phyloP scores from a whole-genome alignment of 2,329 filamentous ascomycete genomes.

The Zarea fungicola region DNA sequence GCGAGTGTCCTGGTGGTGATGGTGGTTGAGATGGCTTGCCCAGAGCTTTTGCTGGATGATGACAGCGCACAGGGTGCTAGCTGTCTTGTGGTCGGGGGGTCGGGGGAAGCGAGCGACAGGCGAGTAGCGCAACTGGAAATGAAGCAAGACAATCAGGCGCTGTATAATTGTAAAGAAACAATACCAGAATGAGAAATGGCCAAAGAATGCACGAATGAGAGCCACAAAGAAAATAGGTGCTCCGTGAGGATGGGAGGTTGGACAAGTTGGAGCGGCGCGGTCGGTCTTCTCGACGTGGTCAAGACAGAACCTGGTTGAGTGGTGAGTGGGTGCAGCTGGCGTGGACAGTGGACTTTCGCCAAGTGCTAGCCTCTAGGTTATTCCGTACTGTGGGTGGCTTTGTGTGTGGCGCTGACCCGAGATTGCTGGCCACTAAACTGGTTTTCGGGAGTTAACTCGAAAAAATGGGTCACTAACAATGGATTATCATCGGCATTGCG shows the following conservation, averaged over 20 bases:
- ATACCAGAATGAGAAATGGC: background rate
- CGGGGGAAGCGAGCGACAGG: background rate
- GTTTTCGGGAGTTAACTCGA: no score
- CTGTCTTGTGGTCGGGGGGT: constrained; percentile 2
- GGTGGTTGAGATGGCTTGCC: background rate
- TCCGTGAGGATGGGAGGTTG: background rate
- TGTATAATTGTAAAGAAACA: background rate
- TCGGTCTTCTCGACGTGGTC: background rate
- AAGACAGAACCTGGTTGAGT: no score
- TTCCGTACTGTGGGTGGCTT: background rate
- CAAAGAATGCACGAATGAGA: background rate
- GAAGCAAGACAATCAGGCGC: background rate
- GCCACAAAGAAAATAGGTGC: background rate
- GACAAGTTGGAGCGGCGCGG: constrained; percentile 3
- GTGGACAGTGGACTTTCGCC: no score
- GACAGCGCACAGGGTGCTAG: no score
- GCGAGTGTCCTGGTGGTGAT: background rate
- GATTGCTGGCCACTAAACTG: background rate
- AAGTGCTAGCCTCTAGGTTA: no score
- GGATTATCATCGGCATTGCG: no score
- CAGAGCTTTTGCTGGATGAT: no score
- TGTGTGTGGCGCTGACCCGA: constrained; percentile 5
- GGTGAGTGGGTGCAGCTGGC: no score
- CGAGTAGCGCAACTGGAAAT: background rate
- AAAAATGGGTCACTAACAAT: background rate